Evolutionary conservation across 2,329 filamentous ascomycete species (phyloP), one percentile per base, ranked within the genome.

Genomic region (Colletotrichum acutatum): DNA sequence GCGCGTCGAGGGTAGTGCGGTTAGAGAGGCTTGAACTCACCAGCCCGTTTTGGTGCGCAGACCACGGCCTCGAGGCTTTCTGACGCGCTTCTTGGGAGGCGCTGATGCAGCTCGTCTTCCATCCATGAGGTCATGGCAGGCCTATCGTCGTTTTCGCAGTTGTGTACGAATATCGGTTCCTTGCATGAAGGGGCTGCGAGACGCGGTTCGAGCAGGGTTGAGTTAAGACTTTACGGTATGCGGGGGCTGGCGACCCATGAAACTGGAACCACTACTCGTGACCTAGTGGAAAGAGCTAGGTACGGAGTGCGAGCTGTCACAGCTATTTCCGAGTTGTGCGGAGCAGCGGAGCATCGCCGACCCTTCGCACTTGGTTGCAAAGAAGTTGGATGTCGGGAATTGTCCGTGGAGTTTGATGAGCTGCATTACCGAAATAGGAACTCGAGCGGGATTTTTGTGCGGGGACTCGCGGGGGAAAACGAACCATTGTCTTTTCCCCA

Each of bases 11-110:
- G 30, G 32, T 19, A 16, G 30, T 37, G 49, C 32, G 52, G 32
- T 14, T 42, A 32, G 56, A 26, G 16, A 30, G 46, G 24, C 37
- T 42, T 56, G 9, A 37, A 76, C 76, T 78, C 71, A 78, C 78
- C 83, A 85, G 68, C 84, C 84, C 64, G 84, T 86, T 49, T 82
- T 84, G 52, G 83, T 84, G 46, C 85, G 81, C 70, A 86, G 76
- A 12, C 84, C 84, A 69, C 81, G 79, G 52, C 84, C 83, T 62
- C 84, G 80, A 62, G 83, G 82, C 74, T 84, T 85, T 59, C 83
- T 74, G 53, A 68, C 28, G 34, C 75, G 75, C 68, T 74, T 77
- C 60, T 72, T 75, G 53, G 73, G 70, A 52, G 61, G 42, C 59
- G 62, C 42, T 32, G 62, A 32, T 71, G 54, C 68, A 66, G 58